Evolutionary conservation across 176 grass and related monocot genomes (phyloP), one percentile per base, ranked within the genome.

Genomic region (Phoenix roebelenii): DNA sequence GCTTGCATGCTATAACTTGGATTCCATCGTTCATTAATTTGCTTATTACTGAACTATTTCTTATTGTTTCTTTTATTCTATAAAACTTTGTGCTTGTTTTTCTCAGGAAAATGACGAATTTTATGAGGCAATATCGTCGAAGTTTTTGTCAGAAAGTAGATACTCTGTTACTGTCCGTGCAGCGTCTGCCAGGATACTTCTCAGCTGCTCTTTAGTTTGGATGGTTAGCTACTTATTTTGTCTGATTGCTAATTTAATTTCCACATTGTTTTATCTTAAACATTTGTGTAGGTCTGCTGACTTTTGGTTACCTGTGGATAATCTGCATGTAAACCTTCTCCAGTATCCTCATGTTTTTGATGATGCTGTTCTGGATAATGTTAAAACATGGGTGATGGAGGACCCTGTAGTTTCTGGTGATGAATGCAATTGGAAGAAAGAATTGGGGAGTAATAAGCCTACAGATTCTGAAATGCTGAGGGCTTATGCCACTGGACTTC

Each of bases 21-120:
- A 44, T 12, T 44, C 35, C 7, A 12, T 12, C 7, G 12, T 35
- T 35, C 32, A 35, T 44, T 44, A 44, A 44, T 44, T 44, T 44
- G 35, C 35, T 44, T 12, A 14, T 44, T 44, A 12, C 35, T 14
- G 35, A 44, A 44, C 35, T 44, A 44, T 44, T 44, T 44, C 35
- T 44, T 12, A 44, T 44, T 44, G 35, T 44, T 32, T 30, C 25
- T 30, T 2, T 60, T 25, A 15, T 29, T 17, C 7, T 30, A 60
- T 60, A 7, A 39, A 18, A 26, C 26, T 44, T 44, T 44, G 7
- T 7, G 35, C 16, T 30, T 35, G n/a, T 18, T 60, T n/a, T 6
- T 3, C 4, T 50, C 79, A 98, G 93, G 93, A 98, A 29, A 89
- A 92, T 55, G 93, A 92, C 22, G 84, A 92, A 16, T 92, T 98